Evolutionary conservation across 257 asterid genomes (phyloP), one percentile per base, ranked within the genome.

Genomic region (Nicotiana tabacum): DNA sequence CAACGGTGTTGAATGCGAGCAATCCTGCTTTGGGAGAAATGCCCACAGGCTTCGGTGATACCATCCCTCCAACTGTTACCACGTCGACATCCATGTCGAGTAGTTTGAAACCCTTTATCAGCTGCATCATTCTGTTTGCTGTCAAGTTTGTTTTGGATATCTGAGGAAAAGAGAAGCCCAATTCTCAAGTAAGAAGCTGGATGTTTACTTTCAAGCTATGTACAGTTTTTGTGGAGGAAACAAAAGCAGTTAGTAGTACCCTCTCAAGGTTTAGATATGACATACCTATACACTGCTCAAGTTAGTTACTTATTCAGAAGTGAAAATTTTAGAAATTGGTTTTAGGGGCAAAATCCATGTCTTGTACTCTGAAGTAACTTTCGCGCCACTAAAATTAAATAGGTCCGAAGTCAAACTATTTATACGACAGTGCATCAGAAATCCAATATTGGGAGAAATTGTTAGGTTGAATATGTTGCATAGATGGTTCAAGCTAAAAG

Each of bases 11-110:
- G 39, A 90, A 87, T 55, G 77, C 88, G 13, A 85, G 88, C 82
- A 86, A 83, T 87, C 95, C 97, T 7, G 87, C 88, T 68, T 9
- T 89, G 27, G 93, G 94, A 85, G 88, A 84, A 65, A 81, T 88
- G 78, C 80, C 48, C 48, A 7, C 87, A 1, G 93, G 94, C 83
- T 88, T 84, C 11, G 90, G 93, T 4, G 95, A 87, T 18, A 83
- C 81, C 81, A 87, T 91, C 60, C 93, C 92, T 43, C 83, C 86
- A 2, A 70, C 85, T 77, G 64, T 67, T 56, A 82, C 77, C 15
- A 82, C 92, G n/a, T 85, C 87, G 2, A 62, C 81, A 72, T 90
- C 97, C 32, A 77, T 6, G 62, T 86, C 95, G 6, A 83, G 46
- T 72, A 68, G 70, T 80, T 82, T 90, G 65, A 88, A 84, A 72